phyloP scores from a whole-genome alignment of 1,284 basidiomycete genomes.

The Puccinia brachypodii region DNA sequence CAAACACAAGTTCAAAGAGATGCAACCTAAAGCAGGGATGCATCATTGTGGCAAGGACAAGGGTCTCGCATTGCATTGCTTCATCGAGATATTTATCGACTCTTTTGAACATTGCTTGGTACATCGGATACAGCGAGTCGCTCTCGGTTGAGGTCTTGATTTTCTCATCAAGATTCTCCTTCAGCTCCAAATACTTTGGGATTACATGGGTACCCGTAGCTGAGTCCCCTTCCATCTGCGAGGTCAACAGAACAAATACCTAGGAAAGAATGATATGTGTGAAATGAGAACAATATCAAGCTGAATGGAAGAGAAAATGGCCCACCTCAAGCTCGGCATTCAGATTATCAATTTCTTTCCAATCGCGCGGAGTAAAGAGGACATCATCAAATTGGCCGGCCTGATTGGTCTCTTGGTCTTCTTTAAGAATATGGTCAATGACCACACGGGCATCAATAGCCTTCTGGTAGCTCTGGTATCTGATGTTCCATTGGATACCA shows the following conservation, averaged over 20 bases:
- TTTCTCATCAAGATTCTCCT: neutral
- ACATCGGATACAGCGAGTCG: constrained; percentile 9
- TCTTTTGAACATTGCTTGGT: neutral
- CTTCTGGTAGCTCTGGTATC: neutral
- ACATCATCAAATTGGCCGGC: neutral
- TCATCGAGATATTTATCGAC: neutral
- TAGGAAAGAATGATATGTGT: neutral
- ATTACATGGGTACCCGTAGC: neutral
- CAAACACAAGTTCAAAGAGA: neutral
- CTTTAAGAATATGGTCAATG: neutral
- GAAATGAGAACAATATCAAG: neutral
- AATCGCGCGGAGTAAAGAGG: neutral
- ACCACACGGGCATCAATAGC: neutral
- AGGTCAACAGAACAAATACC: neutral
- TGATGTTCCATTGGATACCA: neutral
- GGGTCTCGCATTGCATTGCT: neutral
- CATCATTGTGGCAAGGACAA: neutral
- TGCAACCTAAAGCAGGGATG: neutral
- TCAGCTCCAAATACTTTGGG: constrained; percentile 9
- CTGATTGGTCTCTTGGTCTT: neutral
- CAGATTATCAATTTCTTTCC: neutral
- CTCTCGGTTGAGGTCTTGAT: neutral
- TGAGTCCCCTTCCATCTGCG: neutral
- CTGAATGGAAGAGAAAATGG: neutral
- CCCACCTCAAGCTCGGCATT: neutral